Conservation (phyloP, 2,329 filamentous ascomycete species). For the Geoglossum cookeanum region DNA sequence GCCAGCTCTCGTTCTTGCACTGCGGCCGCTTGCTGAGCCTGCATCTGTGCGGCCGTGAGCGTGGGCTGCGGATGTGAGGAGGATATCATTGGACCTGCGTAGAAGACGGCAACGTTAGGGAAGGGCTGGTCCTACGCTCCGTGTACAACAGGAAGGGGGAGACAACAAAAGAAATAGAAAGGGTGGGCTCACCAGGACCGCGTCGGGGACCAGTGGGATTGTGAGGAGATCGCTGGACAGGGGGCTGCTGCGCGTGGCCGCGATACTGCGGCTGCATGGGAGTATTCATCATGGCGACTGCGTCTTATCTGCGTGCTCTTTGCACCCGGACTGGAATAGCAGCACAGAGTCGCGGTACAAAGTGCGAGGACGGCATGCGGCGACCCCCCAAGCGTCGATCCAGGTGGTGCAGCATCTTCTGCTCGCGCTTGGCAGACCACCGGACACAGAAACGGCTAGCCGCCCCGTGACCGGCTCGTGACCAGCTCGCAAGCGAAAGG, state of each 20-base stretch:
- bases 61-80: slow-evolving; percentile 3
- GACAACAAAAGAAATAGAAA: background rate
- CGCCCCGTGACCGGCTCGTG: too few species aligned
- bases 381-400: too few species aligned
- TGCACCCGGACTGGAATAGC: background rate
- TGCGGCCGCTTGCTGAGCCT: slow-evolving; percentile 28
- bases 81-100: slow-evolving; percentile 6
- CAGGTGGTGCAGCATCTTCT: too few species aligned
- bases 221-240: slow-evolving; percentile 8
- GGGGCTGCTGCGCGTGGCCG: slow-evolving; percentile 5
- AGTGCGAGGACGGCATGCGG: background rate
- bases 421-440: too few species aligned
- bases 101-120: background rate
- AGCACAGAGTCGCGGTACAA: background rate
- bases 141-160: background rate
- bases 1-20: slow-evolving; percentile 43
- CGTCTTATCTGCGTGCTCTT: background rate
- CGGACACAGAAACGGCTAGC: too few species aligned
- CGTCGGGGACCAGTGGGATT: slow-evolving; percentile 5
- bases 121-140: too few species aligned
- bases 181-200: slow-evolving; percentile 6
- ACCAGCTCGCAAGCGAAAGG: too few species aligned
- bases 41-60: slow-evolving; percentile 21
- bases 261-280: slow-evolving; percentile 10
- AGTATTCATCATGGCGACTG: slow-evolving; percentile 7